phyloP scores from a whole-genome alignment of 140 eudicot species.

The Senecio squalidus region DNA sequence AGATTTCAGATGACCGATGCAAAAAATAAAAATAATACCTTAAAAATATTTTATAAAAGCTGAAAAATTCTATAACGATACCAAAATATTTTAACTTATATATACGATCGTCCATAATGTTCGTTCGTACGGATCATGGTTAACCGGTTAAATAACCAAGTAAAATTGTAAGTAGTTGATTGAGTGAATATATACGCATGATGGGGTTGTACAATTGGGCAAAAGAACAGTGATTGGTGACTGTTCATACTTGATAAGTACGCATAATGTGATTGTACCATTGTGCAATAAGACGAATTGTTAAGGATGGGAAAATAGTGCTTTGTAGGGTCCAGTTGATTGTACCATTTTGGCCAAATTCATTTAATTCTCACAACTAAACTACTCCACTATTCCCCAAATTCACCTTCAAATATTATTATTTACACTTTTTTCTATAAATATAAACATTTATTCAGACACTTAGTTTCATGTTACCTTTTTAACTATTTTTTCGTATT shows the following conservation, averaged over 20 bases:
- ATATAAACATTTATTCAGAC: background rate
- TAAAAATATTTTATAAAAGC: too few relatives aligned
- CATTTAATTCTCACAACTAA: conserved; percentile 23
- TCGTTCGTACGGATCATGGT: too few relatives aligned
- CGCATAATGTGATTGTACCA: conserved; percentile 27
- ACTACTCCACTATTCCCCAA: conserved; percentile 19
- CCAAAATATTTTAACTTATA: too few relatives aligned
- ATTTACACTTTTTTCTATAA: background rate
- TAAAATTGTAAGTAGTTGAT: background rate
- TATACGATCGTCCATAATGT: too few relatives aligned
- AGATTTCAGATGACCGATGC: too few relatives aligned
- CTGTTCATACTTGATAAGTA: conserved; percentile 17
- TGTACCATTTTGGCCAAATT: conserved; percentile 8
- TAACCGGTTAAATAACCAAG: too few relatives aligned
- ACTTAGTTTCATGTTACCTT: background rate
- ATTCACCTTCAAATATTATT: conserved; percentile 24
- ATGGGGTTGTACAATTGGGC: conserved; percentile 12
- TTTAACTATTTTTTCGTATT: background rate
- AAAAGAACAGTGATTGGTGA: conserved; percentile 15
- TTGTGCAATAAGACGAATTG: conserved; percentile 25
- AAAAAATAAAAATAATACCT: too few relatives aligned
- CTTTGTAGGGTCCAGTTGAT: conserved; percentile 23
- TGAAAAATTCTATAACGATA: too few relatives aligned
- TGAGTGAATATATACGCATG: conserved; percentile 10
- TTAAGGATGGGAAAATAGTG: conserved; percentile 13